Percentiles rank a stretch among this genome's conserved stretches.
phyloP scores from a whole-genome alignment of 139 green algal species.

The Pycnococcus provasolii region DNA sequence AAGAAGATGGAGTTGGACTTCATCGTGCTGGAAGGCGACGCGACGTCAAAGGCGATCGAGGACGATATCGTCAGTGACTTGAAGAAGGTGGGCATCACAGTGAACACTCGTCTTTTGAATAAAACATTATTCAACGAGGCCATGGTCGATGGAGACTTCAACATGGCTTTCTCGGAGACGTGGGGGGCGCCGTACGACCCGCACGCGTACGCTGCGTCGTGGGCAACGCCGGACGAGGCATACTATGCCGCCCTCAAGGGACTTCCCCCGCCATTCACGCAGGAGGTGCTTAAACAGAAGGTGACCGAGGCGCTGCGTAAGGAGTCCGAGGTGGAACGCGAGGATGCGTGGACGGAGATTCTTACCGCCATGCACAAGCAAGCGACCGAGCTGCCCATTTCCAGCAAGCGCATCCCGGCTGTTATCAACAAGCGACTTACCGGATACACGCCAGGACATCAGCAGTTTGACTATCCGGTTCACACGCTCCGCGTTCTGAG shows the following conservation, averaged over 20 bases:
- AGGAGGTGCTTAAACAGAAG: conserved; percentile 9
- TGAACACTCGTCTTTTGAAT: neutral
- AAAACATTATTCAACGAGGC: conserved; percentile 21
- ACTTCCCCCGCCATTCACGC: conserved; percentile 4
- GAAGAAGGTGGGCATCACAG: conserved; percentile 11
- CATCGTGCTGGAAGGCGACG: conserved; percentile 20
- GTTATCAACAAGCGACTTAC: conserved; percentile 20
- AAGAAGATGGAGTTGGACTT: conserved; percentile 10
- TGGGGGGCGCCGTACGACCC: conserved; percentile 21
- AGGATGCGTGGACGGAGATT: conserved; percentile 15
- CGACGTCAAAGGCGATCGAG: conserved; percentile 5
- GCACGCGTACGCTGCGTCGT: conserved; percentile 14
- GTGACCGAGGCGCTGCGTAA: conserved; percentile 4
- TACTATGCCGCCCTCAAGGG: conserved; percentile 5
- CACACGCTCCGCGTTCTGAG: conserved; percentile 2
- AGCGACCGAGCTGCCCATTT: conserved; percentile 18
- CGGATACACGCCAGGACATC: conserved; percentile 14
- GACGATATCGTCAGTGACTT: conserved; percentile 16
- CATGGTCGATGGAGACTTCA: conserved; percentile 19
- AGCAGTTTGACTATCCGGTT: conserved; percentile 24
- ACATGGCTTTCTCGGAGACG: conserved; percentile 20
- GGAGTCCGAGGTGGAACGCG: conserved; percentile 5
- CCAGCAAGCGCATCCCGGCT: conserved; percentile 17
- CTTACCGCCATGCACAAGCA: conserved; percentile 18
- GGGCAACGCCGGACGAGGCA: conserved; percentile 9